Conservation (phyloP, 352 stramenopile genomes). For the Globisporangium spinosum region DNA sequence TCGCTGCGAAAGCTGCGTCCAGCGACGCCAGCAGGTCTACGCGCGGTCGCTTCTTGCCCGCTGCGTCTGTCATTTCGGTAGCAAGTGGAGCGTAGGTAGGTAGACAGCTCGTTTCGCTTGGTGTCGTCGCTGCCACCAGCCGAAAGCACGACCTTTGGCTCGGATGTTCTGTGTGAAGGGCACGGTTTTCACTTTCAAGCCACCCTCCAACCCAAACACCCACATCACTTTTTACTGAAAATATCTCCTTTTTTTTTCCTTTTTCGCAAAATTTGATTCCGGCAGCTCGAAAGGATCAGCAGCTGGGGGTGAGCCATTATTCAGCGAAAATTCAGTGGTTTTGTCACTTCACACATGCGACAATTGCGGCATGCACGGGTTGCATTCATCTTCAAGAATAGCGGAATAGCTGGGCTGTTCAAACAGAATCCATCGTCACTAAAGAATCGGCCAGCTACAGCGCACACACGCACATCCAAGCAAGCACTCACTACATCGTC, state of each 20-base stretch:
- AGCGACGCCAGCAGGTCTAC: constrained; percentile 75
- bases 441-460: neutral
- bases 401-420: neutral
- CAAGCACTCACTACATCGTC: neutral
- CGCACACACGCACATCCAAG: neutral
- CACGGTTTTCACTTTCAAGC: neutral
- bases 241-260: too few relatives aligned
- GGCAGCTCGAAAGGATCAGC: too few relatives aligned
- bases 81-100: neutral
- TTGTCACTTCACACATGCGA: neutral
- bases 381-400: neutral
- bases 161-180: neutral
- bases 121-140: neutral
- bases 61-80: constrained; percentile 21
- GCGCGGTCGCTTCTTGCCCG: constrained; percentile 57
- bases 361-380: neutral
- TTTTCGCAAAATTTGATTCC: too few relatives aligned
- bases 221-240: too few relatives aligned
- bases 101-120: neutral
- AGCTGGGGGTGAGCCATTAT: neutral
- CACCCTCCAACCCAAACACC: neutral
- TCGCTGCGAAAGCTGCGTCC: constrained; percentile 61
- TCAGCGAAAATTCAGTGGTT: neutral
- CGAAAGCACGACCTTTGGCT: neutral
- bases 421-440: neutral